Evolutionary conservation across 2,329 filamentous ascomycete species (phyloP).

Genomic region (Ophiocordyceps robertsii): DNA sequence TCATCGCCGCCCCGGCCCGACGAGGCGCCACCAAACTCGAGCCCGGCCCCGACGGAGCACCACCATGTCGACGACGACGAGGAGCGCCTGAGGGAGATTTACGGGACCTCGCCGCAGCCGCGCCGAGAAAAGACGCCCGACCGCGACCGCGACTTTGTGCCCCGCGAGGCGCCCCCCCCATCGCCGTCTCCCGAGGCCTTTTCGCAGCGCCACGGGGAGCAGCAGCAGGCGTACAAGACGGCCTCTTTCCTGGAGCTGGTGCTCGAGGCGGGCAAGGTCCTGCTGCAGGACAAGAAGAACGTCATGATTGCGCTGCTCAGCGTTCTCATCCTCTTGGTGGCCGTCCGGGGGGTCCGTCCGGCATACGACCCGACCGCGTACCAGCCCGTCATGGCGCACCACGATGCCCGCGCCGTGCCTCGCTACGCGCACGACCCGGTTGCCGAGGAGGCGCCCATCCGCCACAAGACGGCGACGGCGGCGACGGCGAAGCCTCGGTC

Average conservation of each 20-base stretch:
- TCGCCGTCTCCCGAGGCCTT: no score
- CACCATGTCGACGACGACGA: conserved; percentile 33
- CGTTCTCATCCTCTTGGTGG: conserved; percentile 38
- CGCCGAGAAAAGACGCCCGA: conserved; percentile 6
- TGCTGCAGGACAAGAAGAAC: conserved; percentile 46
- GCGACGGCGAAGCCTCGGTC: background rate
- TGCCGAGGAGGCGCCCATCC: background rate
- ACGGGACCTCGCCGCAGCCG: conserved; percentile 23
- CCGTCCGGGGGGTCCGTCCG: conserved; percentile 18
- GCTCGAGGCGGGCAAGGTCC: conserved; percentile 36
- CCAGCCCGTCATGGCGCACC: conserved; percentile 6
- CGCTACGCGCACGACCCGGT: background rate
- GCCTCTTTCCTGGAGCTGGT: conserved; percentile 41
- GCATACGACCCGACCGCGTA: conserved; percentile 12
- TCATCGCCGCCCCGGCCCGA: background rate
- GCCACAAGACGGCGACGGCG: background rate
- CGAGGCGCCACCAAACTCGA: background rate
- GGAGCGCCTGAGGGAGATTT: conserved; percentile 39
- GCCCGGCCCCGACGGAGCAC: conserved; percentile 11
- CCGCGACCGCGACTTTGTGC: conserved; percentile 1
- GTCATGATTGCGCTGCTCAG: conserved; percentile 41
- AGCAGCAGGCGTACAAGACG: conserved; percentile 18
- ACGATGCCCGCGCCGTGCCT: background rate
- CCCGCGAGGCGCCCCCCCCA: background rate
- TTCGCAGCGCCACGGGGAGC: conserved; percentile 14